Percentiles rank a stretch among this genome's conserved stretches.
phyloP scores from a whole-genome alignment of 164 flowering plant genomes.

The Saururus chinensis region DNA sequence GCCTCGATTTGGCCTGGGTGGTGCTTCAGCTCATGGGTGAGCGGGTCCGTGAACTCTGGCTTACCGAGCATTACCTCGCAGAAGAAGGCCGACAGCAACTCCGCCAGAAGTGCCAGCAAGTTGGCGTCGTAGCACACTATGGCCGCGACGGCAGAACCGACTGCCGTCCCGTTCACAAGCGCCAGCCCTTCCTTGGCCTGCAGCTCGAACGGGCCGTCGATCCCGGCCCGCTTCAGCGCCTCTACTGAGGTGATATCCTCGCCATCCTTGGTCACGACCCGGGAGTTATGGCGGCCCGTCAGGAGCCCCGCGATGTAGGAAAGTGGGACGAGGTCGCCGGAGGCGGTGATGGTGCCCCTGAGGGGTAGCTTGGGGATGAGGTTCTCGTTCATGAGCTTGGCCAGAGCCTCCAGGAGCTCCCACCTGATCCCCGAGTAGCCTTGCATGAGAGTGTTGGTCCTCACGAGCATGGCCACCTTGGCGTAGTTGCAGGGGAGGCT shows the following conservation, averaged over 20 bases:
- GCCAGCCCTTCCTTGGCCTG: constrained; percentile 25
- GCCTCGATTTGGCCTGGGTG: constrained; percentile 24
- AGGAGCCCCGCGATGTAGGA: constrained; percentile 32
- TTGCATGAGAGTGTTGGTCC: constrained; percentile 33
- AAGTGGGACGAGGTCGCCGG: constrained; percentile 16
- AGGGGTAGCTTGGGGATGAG: constrained; percentile 21
- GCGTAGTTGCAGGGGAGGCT: constrained; percentile 16
- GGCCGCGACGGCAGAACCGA: constrained; percentile 23
- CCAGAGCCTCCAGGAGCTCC: constrained; percentile 30
- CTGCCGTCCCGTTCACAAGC: constrained; percentile 19
- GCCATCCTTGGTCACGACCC: constrained; percentile 18
- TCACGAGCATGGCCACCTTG: constrained; percentile 23
- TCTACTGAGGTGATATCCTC: constrained; percentile 17
- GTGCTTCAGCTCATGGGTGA: constrained; percentile 22
- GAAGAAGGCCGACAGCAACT: constrained; percentile 19
- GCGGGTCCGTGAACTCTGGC: constrained; percentile 16
- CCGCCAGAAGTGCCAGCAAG: constrained; percentile 16
- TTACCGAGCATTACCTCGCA: constrained; percentile 17
- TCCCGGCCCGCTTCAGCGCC: constrained; percentile 25
- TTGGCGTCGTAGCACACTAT: constrained; percentile 23
- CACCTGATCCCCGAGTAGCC: constrained; percentile 39
- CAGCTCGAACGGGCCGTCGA: constrained; percentile 20
- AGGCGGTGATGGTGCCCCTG: constrained; percentile 25
- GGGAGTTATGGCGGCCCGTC: constrained; percentile 21
- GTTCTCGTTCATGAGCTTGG: constrained; percentile 22